phyloP scores from a whole-genome alignment of 2,329 filamentous ascomycete genomes.

The Cryphonectria nitschkei region DNA sequence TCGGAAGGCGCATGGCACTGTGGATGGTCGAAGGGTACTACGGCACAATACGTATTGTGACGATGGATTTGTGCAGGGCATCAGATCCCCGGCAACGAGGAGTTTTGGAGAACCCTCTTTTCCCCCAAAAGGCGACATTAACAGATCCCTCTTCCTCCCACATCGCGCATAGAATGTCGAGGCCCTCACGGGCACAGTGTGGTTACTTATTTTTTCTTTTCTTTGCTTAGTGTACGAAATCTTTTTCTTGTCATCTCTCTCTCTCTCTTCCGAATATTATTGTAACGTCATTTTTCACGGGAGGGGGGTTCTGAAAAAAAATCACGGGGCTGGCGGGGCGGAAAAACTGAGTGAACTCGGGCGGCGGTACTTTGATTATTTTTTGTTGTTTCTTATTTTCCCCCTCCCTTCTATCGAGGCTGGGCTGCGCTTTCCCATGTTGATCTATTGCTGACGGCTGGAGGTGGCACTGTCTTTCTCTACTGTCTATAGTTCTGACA shows the following conservation, averaged over 20 bases:
- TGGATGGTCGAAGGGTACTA: constrained; percentile 20
- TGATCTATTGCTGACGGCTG: neutral
- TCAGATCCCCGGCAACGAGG: constrained; percentile 21
- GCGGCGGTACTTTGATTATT: neutral
- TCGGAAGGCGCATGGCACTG: constrained; percentile 26
- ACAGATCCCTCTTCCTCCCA: constrained; percentile 21
- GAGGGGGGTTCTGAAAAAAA: neutral
- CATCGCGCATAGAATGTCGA: constrained; percentile 28
- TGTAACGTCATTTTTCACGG: constrained; percentile 8
- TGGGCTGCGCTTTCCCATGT: neutral
- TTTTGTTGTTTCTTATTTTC: neutral
- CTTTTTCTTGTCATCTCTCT: constrained; percentile 9
- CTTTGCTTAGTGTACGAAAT: constrained; percentile 22
- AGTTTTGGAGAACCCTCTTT: constrained; percentile 12
- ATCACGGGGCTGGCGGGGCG: constrained; percentile 2
- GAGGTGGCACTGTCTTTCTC: neutral
- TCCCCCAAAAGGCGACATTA: constrained; percentile 22
- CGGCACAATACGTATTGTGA: constrained; percentile 17
- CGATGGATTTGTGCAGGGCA: constrained; percentile 21
- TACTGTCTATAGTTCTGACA: neutral
- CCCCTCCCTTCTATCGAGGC: neutral
- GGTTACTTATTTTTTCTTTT: constrained; percentile 18
- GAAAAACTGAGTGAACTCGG: constrained; percentile 8
- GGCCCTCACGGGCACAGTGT: constrained; percentile 28
- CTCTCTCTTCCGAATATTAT: neutral